Evolutionary conservation across 2,329 filamentous ascomycete species (phyloP).

Genomic region (Calonectria naviculata): DNA sequence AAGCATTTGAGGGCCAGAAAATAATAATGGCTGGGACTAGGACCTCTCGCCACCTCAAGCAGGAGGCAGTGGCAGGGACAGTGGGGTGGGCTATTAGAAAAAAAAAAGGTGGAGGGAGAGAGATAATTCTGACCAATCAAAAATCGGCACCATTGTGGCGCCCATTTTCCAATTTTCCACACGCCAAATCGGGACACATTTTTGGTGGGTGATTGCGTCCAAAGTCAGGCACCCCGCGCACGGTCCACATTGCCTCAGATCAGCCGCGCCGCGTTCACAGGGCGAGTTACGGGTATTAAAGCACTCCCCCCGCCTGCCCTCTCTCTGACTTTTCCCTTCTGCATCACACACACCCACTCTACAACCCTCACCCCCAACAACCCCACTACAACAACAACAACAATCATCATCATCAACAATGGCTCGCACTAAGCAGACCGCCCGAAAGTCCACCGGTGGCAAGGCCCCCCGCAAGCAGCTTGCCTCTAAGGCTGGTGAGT

Average conservation of each 20-base stretch:
- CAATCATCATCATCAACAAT: constrained; percentile 57
- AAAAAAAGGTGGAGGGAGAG: constrained; percentile 9
- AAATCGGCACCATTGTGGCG: constrained; percentile 36
- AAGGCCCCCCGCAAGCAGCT: constrained; percentile 94
- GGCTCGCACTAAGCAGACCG: constrained; percentile 75
- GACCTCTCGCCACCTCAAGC: neutral
- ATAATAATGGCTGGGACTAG: neutral
- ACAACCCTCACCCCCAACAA: constrained; percentile 40
- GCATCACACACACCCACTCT: constrained; percentile 54
- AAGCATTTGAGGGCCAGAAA: no score
- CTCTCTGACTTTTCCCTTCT: constrained; percentile 51
- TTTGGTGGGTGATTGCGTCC: constrained; percentile 38
- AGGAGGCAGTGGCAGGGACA: neutral
- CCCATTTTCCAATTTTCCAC: constrained; percentile 36
- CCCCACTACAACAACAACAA: constrained; percentile 45
- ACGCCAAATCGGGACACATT: constrained; percentile 25
- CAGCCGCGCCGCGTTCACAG: constrained; percentile 47
- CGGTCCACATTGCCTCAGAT: constrained; percentile 45
- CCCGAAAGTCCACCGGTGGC: constrained; percentile 83
- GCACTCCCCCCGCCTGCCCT: constrained; percentile 55
- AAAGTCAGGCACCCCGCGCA: constrained; percentile 32
- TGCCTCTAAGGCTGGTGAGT: constrained; percentile 87
- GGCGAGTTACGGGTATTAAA: constrained; percentile 53
- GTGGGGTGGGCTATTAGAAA: constrained; percentile 12
- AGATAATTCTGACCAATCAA: constrained; percentile 36